Evolutionary conservation across 2,329 filamentous ascomycete species (phyloP), one percentile per base, ranked within the genome.

Genomic region (Cladosporium sp.): DNA sequence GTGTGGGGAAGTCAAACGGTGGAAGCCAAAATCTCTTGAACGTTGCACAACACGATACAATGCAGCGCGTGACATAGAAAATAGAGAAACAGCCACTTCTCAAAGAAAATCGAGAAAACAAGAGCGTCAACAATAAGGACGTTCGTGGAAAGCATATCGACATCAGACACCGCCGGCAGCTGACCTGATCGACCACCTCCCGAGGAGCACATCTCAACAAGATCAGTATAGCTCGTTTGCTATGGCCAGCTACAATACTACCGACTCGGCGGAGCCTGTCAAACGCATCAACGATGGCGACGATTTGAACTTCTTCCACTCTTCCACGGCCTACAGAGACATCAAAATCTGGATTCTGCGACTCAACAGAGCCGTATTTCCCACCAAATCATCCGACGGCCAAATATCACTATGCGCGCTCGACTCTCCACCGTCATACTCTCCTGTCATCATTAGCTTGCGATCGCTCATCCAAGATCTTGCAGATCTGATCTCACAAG

Each of bases 261-360:
- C 24, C 12, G 17, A 13, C 8, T 44, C 48, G 3, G 18, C 32
- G 7, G 72, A 74, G 37, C 93, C 93, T 0, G 65, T 68, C 51
- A 99, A 97, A 70, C 78, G 78, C 63, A 99, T 99, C 72, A 79
- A 95, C 70, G 88, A 93, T 61, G 85, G 85, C 51, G 74, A 84
- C 53, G 90, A 97, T 75, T 87, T 99, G 49, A 69, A 80, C 17
- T 80, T 79, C 56, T 99, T 97, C 68, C 80, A 95, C 47, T 80
- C 78, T 7, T 90, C 88, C 43, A 82, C 80, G 58, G 93, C 89
- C 39, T 96, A 97, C 71, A 80, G 83, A 52, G 89, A 96, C 65
- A 88, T 99, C 48, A 86, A 89, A 68, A 79, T 82, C 41, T 97
- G 96, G 67, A 74, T 97, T 41, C 77, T 95, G 58, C 93, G 97